Percentiles rank a stretch among this genome's conserved stretches.
Conservation (phyloP, 192 early-diverging fungal genomes). For the Geranomyces variabilis region DNA sequence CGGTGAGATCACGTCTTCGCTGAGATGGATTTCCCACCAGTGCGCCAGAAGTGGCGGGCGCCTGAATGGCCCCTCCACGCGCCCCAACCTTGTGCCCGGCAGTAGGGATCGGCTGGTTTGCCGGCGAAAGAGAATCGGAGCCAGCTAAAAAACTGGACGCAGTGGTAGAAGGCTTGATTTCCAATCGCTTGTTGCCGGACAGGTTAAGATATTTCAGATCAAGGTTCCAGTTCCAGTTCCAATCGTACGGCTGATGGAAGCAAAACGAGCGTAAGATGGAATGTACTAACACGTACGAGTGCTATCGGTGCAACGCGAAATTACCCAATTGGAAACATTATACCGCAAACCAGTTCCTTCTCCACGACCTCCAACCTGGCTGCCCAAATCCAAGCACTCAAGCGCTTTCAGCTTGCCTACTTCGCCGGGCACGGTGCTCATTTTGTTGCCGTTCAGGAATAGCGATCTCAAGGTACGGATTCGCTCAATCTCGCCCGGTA, state of each 20-base stretch:
- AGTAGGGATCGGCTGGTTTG: conserved; percentile 43
- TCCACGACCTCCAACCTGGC: conserved; percentile 63
- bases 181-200: conserved; percentile 86
- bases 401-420: conserved; percentile 82
- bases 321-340: conserved; percentile 86
- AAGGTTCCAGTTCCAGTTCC: conserved; percentile 96
- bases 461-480: conserved; percentile 71
- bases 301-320: background rate
- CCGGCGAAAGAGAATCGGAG: background rate
- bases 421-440: conserved; percentile 87
- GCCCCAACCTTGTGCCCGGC: conserved; percentile 26
- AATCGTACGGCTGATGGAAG: conserved; percentile 73
- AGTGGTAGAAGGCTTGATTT: conserved; percentile 67
- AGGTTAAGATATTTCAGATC: conserved; percentile 87
- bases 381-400: conserved; percentile 81
- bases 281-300: background rate
- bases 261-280: background rate
- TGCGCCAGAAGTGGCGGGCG: conserved; percentile 39
- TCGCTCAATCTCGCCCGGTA: conserved; percentile 84
- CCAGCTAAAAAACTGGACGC: conserved; percentile 19
- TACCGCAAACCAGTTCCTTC: conserved; percentile 72
- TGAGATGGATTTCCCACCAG: conserved; percentile 41
- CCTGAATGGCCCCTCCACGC: conserved; percentile 35
- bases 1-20: conserved; percentile 57
- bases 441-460: conserved; percentile 87